These are phyloP conservation scores for Cryoendolithus antarcticus DNA, from an alignment of 2,329 filamentous ascomycete genomes.

Conservation along the genomic window DNA sequence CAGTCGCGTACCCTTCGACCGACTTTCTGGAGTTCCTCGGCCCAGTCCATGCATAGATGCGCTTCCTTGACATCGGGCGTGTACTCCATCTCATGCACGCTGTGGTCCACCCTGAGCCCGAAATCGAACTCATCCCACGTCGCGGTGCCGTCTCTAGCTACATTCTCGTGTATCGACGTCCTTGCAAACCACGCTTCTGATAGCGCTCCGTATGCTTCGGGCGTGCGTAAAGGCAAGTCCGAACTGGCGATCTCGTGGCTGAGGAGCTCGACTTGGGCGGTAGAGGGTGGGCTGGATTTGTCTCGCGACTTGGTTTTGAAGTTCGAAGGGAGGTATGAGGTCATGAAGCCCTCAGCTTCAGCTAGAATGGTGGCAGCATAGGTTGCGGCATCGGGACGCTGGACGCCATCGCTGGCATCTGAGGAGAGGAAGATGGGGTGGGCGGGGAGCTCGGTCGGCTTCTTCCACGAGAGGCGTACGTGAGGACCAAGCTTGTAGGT, in stretches of 20 bases:
- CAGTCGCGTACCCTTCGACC: constrained; percentile 15
- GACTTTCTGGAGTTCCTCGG: constrained; percentile 18
- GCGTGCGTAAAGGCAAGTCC: constrained; percentile 25
- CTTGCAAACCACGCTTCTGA: constrained; percentile 53
- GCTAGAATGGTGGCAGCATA: constrained; percentile 43
- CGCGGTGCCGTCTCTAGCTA: constrained; percentile 41
- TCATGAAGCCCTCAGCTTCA: constrained; percentile 50
- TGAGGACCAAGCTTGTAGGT: constrained; percentile 10
- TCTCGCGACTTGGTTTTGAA: constrained; percentile 40
- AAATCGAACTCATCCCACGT: constrained; percentile 51
- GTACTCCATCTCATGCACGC: constrained; percentile 44
- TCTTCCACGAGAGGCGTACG: constrained; percentile 22
- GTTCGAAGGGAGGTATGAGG: constrained; percentile 38
- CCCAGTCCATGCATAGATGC: constrained; percentile 33
- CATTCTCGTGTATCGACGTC: constrained; percentile 48
- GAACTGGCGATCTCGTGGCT: constrained; percentile 37
- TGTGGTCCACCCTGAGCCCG: constrained; percentile 47
- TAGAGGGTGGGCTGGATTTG: constrained; percentile 39
- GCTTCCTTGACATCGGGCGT: constrained; percentile 44
- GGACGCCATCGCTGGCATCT: not conserved
- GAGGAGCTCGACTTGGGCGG: constrained; percentile 41
- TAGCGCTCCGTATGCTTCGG: constrained; percentile 7
- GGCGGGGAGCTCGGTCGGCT: constrained; percentile 19
- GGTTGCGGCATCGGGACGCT: constrained; percentile 2
- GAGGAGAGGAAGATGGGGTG: constrained; percentile 20